phyloP scores from a whole-genome alignment of 2,329 filamentous ascomycete species.

The Colletotrichum incanum region DNA sequence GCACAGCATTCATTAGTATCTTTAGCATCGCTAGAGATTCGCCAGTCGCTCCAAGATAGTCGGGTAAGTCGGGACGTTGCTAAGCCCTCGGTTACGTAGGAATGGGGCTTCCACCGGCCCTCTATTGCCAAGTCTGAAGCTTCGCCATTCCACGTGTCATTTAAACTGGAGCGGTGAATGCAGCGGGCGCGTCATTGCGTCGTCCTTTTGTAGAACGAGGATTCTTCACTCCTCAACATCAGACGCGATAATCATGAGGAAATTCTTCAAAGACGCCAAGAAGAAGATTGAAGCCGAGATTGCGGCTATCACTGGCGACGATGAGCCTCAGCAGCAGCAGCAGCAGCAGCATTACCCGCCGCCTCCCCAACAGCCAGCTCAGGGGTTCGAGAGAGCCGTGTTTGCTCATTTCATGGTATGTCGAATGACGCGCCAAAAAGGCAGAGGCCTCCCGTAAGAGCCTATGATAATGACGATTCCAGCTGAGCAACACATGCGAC shows the following conservation, averaged over 20 bases:
- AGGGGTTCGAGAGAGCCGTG: slow-evolving; percentile 30
- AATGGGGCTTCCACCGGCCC: slow-evolving; percentile 19
- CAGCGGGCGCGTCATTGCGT: slow-evolving; percentile 24
- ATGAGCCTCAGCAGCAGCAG: slow-evolving; percentile 29
- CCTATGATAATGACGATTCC: not conserved
- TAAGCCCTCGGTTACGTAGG: slow-evolving; percentile 39
- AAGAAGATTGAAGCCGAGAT: slow-evolving; percentile 41
- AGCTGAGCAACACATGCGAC: slow-evolving; percentile 41
- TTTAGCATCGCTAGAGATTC: not conserved
- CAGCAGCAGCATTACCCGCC: slow-evolving; percentile 16
- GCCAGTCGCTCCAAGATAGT: not conserved
- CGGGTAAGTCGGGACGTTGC: slow-evolving; percentile 40
- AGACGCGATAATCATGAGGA: slow-evolving; percentile 29
- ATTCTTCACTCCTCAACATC: slow-evolving; percentile 3
- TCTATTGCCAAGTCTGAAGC: slow-evolving; percentile 37
- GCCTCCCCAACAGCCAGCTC: slow-evolving; percentile 18
- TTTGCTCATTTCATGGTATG: slow-evolving; percentile 42
- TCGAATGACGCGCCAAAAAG: not conserved
- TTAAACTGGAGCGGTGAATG: slow-evolving; percentile 39
- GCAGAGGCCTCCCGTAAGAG: not conserved
- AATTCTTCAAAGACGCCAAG: slow-evolving; percentile 39
- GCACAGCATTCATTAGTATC: not conserved
- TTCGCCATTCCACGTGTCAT: slow-evolving; percentile 42
- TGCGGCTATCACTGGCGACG: slow-evolving; percentile 38
- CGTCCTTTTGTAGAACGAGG: not conserved